phyloP scores from a whole-genome alignment of 805 yeast species.

The Lachancea quebecensis region DNA sequence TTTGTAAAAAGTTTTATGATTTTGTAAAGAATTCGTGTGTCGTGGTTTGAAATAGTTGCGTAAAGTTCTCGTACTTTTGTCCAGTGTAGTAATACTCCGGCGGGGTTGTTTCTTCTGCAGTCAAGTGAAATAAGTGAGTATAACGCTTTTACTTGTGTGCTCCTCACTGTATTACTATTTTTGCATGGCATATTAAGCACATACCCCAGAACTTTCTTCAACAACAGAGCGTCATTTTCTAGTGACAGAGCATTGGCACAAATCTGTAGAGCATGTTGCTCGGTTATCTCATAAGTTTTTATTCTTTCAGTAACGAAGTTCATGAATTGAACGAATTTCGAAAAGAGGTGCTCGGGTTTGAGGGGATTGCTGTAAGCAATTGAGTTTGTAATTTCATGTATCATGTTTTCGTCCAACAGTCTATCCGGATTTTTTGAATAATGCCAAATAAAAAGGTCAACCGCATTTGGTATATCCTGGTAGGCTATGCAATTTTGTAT shows the following conservation, averaged over 20 bases:
- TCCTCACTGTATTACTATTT: slow-evolving; percentile 4
- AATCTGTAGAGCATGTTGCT: slow-evolving; percentile 15
- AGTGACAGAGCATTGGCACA: slow-evolving; percentile 20
- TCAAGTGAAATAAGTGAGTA: slow-evolving; percentile 20
- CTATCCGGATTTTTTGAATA: slow-evolving; percentile 10
- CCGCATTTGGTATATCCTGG: slow-evolving; percentile 17
- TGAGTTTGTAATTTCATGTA: slow-evolving; percentile 13
- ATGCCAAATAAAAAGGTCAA: slow-evolving; percentile 18
- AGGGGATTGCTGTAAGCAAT: slow-evolving; percentile 17
- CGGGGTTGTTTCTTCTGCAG: slow-evolving; percentile 17
- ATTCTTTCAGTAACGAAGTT: slow-evolving; percentile 6
- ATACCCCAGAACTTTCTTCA: slow-evolving; percentile 13
- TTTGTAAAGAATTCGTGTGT: slow-evolving; percentile 22
- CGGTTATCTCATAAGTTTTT: slow-evolving; percentile 6
- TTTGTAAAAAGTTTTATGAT: slow-evolving; percentile 17
- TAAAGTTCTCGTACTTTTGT: slow-evolving; percentile 14
- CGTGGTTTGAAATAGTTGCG: slow-evolving; percentile 15
- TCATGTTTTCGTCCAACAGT: slow-evolving; percentile 4
- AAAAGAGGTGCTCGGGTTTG: slow-evolving; percentile 15
- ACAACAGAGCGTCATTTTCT: slow-evolving; percentile 9
- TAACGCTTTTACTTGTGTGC: slow-evolving; percentile 14
- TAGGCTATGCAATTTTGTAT: not conserved
- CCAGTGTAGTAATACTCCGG: slow-evolving; percentile 25
- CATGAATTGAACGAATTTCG: slow-evolving; percentile 12
- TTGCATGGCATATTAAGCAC: slow-evolving; percentile 9